Percentiles rank a stretch among this genome's conserved stretches.
These are phyloP conservation scores for Leccinum holopus DNA, from an alignment of 1,284 basidiomycete genomes.

Conservation along the genomic window DNA sequence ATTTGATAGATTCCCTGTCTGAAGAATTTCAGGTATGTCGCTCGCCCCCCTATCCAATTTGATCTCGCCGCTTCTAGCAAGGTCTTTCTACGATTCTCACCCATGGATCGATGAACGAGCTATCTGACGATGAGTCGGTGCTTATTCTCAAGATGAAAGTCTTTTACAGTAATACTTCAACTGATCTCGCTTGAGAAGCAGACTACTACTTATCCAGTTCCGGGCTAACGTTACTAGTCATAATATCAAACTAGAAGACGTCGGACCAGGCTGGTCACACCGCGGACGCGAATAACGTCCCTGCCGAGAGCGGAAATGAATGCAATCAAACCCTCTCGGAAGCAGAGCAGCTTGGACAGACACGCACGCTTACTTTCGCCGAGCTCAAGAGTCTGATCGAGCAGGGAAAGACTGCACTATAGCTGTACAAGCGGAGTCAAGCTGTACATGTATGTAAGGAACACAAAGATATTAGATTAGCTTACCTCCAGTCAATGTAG, in stretches of 20 bases:
- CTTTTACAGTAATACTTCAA: constrained; percentile 61
- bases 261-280: constrained; percentile 11
- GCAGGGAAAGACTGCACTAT: constrained; percentile 48
- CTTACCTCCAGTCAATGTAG: too few relatives aligned
- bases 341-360: constrained; percentile 30
- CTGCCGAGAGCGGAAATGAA: constrained; percentile 26
- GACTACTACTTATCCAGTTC: constrained; percentile 6
- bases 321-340: constrained; percentile 3
- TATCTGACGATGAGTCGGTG: constrained; percentile 45
- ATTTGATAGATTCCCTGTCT: constrained; percentile 51
- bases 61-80: constrained; percentile 43
- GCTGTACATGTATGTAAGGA: too few relatives aligned
- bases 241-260: constrained; percentile 23
- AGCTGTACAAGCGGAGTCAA: too few relatives aligned
- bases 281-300: constrained; percentile 11
- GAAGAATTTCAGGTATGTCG: constrained; percentile 49
- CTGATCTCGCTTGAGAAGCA: constrained; percentile 10
- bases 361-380: constrained; percentile 55
- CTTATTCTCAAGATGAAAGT: constrained; percentile 54
- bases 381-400: constrained; percentile 70
- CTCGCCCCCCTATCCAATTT: not conserved
- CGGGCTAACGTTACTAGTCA: constrained; percentile 38
- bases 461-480: too few relatives aligned
- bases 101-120: constrained; percentile 36
- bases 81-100: constrained; percentile 58